phyloP scores from a whole-genome alignment of 2,329 filamentous ascomycete genomes.

The Alternaria brassicicola region DNA sequence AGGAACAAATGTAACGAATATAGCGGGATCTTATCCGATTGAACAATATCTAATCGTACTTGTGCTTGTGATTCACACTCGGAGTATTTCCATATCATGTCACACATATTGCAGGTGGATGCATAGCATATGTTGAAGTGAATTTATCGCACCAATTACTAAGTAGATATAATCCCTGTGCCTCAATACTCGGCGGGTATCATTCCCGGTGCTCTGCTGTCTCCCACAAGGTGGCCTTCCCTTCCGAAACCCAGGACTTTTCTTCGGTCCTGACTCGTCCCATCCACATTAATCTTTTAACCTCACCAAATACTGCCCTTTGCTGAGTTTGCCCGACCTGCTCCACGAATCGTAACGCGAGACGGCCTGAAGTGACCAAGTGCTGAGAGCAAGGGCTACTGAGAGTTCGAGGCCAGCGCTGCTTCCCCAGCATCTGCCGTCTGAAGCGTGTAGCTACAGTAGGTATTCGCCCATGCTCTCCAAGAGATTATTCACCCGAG shows the following conservation, averaged over 20 bases:
- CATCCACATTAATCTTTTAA: neutral
- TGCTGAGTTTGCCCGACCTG: neutral
- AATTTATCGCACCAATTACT: neutral
- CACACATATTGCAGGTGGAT: neutral
- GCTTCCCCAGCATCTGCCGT: neutral
- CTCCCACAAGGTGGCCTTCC: neutral
- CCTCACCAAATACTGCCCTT: neutral
- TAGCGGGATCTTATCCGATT: neutral
- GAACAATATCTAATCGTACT: neutral
- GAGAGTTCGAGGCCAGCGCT: neutral
- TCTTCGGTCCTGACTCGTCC: neutral
- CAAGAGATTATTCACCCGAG: neutral
- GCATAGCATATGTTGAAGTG: neutral
- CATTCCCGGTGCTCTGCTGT: neutral
- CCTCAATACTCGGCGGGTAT: neutral
- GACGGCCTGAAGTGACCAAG: neutral
- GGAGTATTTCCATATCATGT: neutral
- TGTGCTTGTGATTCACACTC: neutral
- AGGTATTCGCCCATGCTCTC: neutral
- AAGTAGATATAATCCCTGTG: neutral
- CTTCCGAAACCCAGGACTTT: neutral
- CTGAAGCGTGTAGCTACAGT: neutral
- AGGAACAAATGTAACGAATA: conserved; percentile 13
- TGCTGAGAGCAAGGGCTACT: neutral
- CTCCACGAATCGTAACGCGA: neutral